Percentiles rank a stretch among this genome's conserved stretches.
These are phyloP conservation scores for Hemileccinum rubropunctum DNA, from an alignment of 768 basidiomycete species.

Conservation along the genomic window DNA sequence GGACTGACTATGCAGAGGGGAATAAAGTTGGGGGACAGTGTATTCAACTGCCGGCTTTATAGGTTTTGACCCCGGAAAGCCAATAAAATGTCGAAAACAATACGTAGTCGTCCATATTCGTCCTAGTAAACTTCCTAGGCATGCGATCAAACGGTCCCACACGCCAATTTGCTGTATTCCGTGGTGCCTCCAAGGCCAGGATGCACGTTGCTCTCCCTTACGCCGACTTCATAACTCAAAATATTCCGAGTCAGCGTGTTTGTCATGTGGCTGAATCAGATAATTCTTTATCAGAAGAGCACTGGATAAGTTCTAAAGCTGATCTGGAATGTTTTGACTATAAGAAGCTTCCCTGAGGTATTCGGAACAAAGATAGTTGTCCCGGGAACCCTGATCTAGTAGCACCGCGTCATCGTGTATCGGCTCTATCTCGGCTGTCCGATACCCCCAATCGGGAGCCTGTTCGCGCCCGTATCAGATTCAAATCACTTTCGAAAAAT, in stretches of 20 bases:
- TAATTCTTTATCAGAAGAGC: constrained; percentile 27
- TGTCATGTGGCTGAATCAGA: constrained; percentile 30
- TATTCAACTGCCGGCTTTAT: constrained; percentile 24
- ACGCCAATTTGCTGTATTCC: constrained; percentile 27
- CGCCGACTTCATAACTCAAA: constrained; percentile 12
- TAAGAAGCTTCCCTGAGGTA: constrained; percentile 23
- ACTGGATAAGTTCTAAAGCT: constrained; percentile 6
- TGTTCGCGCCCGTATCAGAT: constrained; percentile 5
- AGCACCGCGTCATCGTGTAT: constrained; percentile 16
- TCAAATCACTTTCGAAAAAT: constrained; percentile 1
- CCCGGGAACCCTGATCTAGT: constrained; percentile 22
- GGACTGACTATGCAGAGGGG: constrained; percentile 4
- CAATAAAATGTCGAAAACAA: constrained; percentile 28
- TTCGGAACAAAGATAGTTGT: constrained; percentile 26
- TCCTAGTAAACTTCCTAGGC: constrained; percentile 22
- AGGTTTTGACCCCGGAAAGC: constrained; percentile 22
- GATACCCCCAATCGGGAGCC: constrained; percentile 5
- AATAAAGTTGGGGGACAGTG: constrained; percentile 13
- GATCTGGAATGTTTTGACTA: constrained; percentile 21
- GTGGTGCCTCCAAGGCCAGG: constrained; percentile 15
- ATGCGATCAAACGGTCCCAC: constrained; percentile 28
- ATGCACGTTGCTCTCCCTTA: constrained; percentile 20
- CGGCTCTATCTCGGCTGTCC: constrained; percentile 22
- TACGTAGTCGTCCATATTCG: constrained; percentile 28
- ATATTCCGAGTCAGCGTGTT: constrained; percentile 20